Evolutionary conservation across 805 yeast species (phyloP).

Genomic region (Zygosaccharomyces pseudorouxii): DNA sequence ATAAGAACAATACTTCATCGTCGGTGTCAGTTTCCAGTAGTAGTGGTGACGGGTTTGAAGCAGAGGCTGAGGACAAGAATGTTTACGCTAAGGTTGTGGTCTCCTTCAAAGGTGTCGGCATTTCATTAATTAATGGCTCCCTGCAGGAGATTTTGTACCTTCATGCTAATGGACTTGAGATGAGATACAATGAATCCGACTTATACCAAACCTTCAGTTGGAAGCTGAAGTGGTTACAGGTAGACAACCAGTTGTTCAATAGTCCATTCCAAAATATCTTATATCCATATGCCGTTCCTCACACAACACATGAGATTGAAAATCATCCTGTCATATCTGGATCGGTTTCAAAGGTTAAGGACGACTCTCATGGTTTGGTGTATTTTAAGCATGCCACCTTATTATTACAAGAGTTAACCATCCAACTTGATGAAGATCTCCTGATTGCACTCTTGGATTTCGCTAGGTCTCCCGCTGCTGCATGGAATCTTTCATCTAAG

Average conservation of each 20-base stretch:
- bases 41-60: slow-evolving; percentile 49
- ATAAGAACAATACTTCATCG: slow-evolving; percentile 32
- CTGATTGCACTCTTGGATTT: slow-evolving; percentile 77
- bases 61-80: slow-evolving; percentile 38
- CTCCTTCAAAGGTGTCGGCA: slow-evolving; percentile 77
- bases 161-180: slow-evolving; percentile 76
- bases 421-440: slow-evolving; percentile 93
- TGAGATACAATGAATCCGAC: slow-evolving; percentile 78
- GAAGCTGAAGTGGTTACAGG: slow-evolving; percentile 90
- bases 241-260: slow-evolving; percentile 88
- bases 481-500: slow-evolving; percentile 52
- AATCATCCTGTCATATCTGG: slow-evolving; percentile 89
- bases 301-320: slow-evolving; percentile 74
- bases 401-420: slow-evolving; percentile 81
- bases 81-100: slow-evolving; percentile 44
- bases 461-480: slow-evolving; percentile 72
- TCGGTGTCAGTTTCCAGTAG: slow-evolving; percentile 33
- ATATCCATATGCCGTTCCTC: slow-evolving; percentile 87
- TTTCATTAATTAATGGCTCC: slow-evolving; percentile 71
- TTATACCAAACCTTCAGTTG: slow-evolving; percentile 72
- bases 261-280: slow-evolving; percentile 82
- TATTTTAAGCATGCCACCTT: slow-evolving; percentile 90
- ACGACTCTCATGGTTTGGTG: slow-evolving; percentile 82
- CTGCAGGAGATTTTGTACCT: slow-evolving; percentile 76
- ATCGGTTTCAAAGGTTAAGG: slow-evolving; percentile 77